phyloP scores from a whole-genome alignment of 805 yeast genomes.

The Citeromyces nyonsensis region DNA sequence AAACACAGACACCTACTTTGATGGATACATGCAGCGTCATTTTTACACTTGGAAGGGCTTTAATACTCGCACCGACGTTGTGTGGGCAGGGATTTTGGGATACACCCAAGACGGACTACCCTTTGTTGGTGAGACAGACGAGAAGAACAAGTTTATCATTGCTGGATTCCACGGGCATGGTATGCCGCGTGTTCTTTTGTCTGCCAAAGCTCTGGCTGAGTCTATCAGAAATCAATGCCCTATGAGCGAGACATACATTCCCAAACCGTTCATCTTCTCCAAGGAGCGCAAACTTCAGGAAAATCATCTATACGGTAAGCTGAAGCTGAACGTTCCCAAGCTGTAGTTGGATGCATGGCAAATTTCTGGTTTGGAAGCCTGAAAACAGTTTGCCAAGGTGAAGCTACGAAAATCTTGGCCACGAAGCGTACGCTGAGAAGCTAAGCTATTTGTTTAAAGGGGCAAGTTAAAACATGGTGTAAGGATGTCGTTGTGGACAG shows the following conservation, averaged over 20 bases:
- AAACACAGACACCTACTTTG: conserved; percentile 9
- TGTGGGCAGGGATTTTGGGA: conserved; percentile 17
- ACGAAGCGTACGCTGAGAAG: too few relatives aligned
- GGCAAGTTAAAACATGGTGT: too few relatives aligned
- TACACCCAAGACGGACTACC: conserved; percentile 6
- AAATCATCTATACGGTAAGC: too few relatives aligned
- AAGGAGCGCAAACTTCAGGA: conserved; percentile 1
- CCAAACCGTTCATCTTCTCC: conserved; percentile 9
- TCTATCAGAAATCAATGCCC: conserved; percentile 3
- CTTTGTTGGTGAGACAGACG: conserved; percentile 5
- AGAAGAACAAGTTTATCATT: conserved; percentile 4
- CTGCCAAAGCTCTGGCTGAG: conserved; percentile 5
- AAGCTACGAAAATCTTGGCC: too few relatives aligned
- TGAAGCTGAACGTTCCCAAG: too few relatives aligned
- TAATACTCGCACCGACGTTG: conserved; percentile 9
- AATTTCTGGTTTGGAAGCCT: too few relatives aligned
- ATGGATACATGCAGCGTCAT: conserved; percentile 13
- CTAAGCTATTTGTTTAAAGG: too few relatives aligned
- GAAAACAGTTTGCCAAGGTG: too few relatives aligned
- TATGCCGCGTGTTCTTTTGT: conserved; percentile 6
- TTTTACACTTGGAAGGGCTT: conserved; percentile 17
- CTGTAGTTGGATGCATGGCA: too few relatives aligned
- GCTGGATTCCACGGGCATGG: conserved; percentile 8
- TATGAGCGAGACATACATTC: conserved; percentile 1
- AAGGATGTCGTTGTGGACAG: too few relatives aligned